These are phyloP conservation scores for Cadophora luteo-olivacea DNA, from an alignment of 2,329 filamentous ascomycete species.

Conservation along the genomic window DNA sequence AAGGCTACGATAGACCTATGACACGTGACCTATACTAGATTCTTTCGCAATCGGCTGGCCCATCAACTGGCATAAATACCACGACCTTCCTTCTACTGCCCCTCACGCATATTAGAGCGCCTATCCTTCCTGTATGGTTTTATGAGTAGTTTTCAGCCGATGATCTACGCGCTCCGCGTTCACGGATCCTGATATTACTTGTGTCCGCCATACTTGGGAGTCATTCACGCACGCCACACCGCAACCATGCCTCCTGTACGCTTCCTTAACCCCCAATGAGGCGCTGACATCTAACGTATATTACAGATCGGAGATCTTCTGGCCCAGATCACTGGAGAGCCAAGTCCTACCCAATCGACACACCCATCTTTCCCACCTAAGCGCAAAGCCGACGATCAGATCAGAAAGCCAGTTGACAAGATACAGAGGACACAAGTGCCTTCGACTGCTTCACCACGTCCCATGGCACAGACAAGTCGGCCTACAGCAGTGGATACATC, in stretches of 20 bases:
- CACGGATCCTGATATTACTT: neutral
- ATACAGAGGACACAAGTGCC: slow-evolving; percentile 46
- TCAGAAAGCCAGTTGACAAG: slow-evolving; percentile 51
- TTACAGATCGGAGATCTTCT: slow-evolving; percentile 62
- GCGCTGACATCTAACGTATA: neutral
- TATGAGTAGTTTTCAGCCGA: slow-evolving; percentile 13
- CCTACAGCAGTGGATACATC: slow-evolving; percentile 33
- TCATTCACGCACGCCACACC: slow-evolving; percentile 7
- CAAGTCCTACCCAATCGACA: slow-evolving; percentile 46
- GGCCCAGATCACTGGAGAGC: slow-evolving; percentile 65
- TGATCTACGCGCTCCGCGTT: slow-evolving; percentile 15
- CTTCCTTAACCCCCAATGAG: neutral
- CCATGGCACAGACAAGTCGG: slow-evolving; percentile 27
- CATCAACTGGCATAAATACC: neutral
- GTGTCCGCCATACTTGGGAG: neutral
- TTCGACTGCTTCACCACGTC: slow-evolving; percentile 36
- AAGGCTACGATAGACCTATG: neutral
- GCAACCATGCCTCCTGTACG: slow-evolving; percentile 23
- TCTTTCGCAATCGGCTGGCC: neutral
- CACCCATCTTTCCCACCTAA: slow-evolving; percentile 50
- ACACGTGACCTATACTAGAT: slow-evolving; percentile 5
- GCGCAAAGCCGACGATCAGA: slow-evolving; percentile 63
- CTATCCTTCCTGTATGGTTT: slow-evolving; percentile 13
- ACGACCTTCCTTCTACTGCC: neutral
- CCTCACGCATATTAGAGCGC: slow-evolving; percentile 1